These are phyloP conservation scores for Linum trigynum DNA, from an alignment of 345 rosid genomes.

Conservation along the genomic window DNA sequence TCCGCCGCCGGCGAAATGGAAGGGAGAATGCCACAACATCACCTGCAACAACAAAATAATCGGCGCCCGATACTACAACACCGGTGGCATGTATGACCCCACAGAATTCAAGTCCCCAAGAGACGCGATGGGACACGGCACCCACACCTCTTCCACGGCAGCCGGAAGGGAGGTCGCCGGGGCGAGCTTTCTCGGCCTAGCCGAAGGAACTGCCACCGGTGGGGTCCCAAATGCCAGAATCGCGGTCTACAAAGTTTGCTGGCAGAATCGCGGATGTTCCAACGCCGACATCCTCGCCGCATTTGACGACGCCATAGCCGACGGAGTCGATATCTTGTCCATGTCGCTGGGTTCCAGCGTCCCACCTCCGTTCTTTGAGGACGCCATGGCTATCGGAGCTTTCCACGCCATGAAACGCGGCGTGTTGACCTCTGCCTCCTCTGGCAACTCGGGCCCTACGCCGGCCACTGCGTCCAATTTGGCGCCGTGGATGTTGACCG, in stretches of 20 bases:
- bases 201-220: conserved; percentile 4
- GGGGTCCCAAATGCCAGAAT: not conserved
- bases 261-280: not conserved
- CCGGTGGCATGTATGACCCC: not conserved
- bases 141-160: conserved; percentile 5
- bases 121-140: conserved; percentile 3
- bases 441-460: not conserved
- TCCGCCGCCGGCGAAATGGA: conserved; percentile 10
- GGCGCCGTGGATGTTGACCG: conserved; percentile 9
- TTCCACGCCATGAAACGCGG: conserved; percentile 10
- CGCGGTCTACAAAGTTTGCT: conserved; percentile 7
- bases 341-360: not conserved
- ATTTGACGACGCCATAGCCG: conserved; percentile 9
- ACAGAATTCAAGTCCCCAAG: not conserved
- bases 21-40: conserved; percentile 1
- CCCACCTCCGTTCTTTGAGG: not conserved
- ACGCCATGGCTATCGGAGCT: conserved; percentile 1
- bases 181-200: conserved; percentile 5
- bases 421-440: conserved; percentile 3
- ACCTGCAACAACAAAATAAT: conserved; percentile 10
- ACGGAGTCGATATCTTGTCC: conserved; percentile 2
- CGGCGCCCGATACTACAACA: conserved; percentile 7
- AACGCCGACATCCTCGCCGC: conserved; percentile 3
- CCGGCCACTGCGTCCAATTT: not conserved
- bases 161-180: not conserved